Percentiles rank a stretch among this genome's conserved stretches.
Evolutionary conservation across 2,329 filamentous ascomycete genomes (phyloP).

Genomic region (Talaromyces sp.): DNA sequence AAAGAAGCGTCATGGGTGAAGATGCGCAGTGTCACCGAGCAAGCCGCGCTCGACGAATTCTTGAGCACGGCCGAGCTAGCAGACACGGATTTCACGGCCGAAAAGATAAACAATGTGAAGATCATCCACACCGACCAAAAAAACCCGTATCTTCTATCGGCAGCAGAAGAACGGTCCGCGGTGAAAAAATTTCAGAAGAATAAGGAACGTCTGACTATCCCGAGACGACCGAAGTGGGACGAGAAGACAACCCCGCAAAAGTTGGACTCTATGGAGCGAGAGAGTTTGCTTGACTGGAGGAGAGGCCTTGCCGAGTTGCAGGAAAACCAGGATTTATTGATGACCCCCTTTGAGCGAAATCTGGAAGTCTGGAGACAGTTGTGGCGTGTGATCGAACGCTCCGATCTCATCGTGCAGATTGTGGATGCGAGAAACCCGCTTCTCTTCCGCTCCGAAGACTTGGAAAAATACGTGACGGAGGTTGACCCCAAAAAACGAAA

Average conservation of each 20-base stretch:
- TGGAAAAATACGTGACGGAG: slow-evolving; percentile 91
- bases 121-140: slow-evolving; percentile 96
- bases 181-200: slow-evolving; percentile 80
- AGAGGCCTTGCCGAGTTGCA: slow-evolving; percentile 86
- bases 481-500: slow-evolving; percentile 86
- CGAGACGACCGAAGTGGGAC: slow-evolving; percentile 86
- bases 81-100: slow-evolving; percentile 97
- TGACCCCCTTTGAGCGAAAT: slow-evolving; percentile 98
- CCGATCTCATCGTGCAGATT: slow-evolving; percentile 94
- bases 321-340: slow-evolving; percentile 87
- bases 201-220: slow-evolving; percentile 75
- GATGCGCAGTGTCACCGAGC: slow-evolving; percentile 98
- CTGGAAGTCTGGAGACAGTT: slow-evolving; percentile 96
- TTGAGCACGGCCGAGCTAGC: slow-evolving; percentile 91
- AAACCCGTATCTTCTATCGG: slow-evolving; percentile 88
- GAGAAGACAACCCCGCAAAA: slow-evolving; percentile 75
- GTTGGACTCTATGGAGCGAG: slow-evolving; percentile 73
- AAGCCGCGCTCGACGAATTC: slow-evolving; percentile 94
- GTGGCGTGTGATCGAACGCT: slow-evolving; percentile 96
- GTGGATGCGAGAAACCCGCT: slow-evolving; percentile 94
- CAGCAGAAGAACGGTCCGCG: slow-evolving; percentile 73
- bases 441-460: slow-evolving; percentile 87
- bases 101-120: slow-evolving; percentile 98
- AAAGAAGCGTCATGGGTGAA: slow-evolving; percentile 97
- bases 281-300: slow-evolving; percentile 81